phyloP scores from a whole-genome alignment of 2,329 filamentous ascomycete genomes.

The Colletotrichum limetticola region DNA sequence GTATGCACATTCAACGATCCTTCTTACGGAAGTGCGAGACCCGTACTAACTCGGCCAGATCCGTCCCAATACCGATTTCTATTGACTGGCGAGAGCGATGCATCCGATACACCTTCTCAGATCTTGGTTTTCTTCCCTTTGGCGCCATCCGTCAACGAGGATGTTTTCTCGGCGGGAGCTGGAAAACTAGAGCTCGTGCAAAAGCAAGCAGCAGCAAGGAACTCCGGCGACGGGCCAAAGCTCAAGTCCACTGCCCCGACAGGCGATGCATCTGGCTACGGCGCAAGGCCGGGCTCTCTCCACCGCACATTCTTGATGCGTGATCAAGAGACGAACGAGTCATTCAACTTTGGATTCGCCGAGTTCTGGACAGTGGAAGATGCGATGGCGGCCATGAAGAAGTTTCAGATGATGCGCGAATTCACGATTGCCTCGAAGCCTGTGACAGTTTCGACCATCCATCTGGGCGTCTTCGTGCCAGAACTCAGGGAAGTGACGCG shows the following conservation, averaged over 20 bases:
- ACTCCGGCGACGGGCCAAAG: conserved; percentile 59
- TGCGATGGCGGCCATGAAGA: conserved; percentile 77
- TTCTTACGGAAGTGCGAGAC: not conserved
- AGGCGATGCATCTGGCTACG: conserved; percentile 68
- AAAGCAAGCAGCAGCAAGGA: conserved; percentile 61
- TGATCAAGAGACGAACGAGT: conserved; percentile 76
- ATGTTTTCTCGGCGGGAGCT: conserved; percentile 77
- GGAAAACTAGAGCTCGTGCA: conserved; percentile 74
- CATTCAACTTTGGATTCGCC: conserved; percentile 85
- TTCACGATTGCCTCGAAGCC: conserved; percentile 82
- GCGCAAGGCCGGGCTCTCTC: conserved; percentile 79
- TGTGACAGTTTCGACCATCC: conserved; percentile 79
- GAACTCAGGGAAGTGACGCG: conserved; percentile 68
- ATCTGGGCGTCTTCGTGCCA: conserved; percentile 86
- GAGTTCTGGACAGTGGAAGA: conserved; percentile 84
- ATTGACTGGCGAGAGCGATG: conserved; percentile 61
- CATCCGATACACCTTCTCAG: conserved; percentile 71
- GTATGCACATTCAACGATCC: not conserved
- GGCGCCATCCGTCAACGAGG: conserved; percentile 76
- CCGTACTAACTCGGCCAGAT: conserved; percentile 18
- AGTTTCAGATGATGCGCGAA: conserved; percentile 76
- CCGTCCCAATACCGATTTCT: conserved; percentile 39
- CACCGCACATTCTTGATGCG: conserved; percentile 82
- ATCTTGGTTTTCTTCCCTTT: conserved; percentile 81
- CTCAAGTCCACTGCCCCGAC: conserved; percentile 69